Percentiles rank a stretch among this genome's conserved stretches.
phyloP scores from a whole-genome alignment of 192 early-diverging fungal species.

The Ambispora gerdemannii region DNA sequence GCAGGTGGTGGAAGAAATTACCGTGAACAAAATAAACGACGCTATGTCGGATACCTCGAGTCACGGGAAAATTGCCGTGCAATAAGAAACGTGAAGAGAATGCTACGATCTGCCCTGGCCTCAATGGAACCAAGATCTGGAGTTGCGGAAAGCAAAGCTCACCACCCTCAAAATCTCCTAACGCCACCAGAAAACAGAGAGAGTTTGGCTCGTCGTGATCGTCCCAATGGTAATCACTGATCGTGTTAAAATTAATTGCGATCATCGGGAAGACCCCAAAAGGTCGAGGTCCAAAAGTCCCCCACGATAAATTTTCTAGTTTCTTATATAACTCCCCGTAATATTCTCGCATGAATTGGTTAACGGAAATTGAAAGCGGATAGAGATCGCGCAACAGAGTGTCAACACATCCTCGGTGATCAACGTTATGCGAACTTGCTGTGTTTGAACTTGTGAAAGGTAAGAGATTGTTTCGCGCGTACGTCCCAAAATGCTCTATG shows the following conservation, averaged over 20 bases:
- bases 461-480: neutral
- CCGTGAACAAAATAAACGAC: neutral
- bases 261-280: constrained; percentile 26
- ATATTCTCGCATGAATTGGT: neutral
- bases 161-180: constrained; percentile 17
- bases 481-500: constrained; percentile 11
- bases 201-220: neutral
- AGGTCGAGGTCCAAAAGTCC: neutral
- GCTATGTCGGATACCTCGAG: too few species aligned
- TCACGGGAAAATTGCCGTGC: too few species aligned
- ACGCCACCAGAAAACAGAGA: constrained; percentile 2
- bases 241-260: constrained; percentile 19
- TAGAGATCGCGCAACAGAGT: too few species aligned
- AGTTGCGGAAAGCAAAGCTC: constrained; percentile 14
- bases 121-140: neutral
- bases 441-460: constrained; percentile 6
- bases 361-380: too few species aligned
- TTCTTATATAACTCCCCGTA: constrained; percentile 9
- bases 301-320: neutral
- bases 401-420: neutral
- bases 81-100: constrained; percentile 8
- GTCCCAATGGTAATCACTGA: constrained; percentile 25
- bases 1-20: neutral
- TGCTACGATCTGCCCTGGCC: neutral
- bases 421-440: constrained; percentile 2